Evolutionary conservation across 2,329 filamentous ascomycete genomes (phyloP).

Genomic region (Monosporascus sp.): DNA sequence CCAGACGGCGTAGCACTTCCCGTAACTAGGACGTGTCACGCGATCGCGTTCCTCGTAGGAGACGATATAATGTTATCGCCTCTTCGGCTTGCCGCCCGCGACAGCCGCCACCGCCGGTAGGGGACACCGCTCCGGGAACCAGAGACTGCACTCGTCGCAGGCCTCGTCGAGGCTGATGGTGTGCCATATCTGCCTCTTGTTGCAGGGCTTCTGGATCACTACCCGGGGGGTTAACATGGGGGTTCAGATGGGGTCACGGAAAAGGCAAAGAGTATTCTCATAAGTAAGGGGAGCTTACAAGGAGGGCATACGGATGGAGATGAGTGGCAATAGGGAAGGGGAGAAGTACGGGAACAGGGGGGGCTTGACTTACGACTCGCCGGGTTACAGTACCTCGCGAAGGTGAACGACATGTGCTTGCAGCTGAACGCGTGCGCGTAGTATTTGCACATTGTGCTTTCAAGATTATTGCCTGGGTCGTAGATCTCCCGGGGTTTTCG

Average conservation of each 20-base stretch:
- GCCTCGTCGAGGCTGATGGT: constrained; percentile 29
- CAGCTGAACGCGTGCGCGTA: constrained; percentile 32
- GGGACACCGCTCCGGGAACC: constrained; percentile 17
- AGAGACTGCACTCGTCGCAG: constrained; percentile 29
- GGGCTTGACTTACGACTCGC: constrained; percentile 13
- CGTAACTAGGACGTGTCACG: too few relatives aligned
- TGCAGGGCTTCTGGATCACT: constrained; percentile 31
- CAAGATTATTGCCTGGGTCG: neutral
- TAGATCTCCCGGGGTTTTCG: neutral
- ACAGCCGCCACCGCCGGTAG: neutral
- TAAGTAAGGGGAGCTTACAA: neutral
- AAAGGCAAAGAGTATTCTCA: neutral
- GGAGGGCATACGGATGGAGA: neutral
- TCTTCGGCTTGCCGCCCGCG: neutral
- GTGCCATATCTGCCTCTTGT: constrained; percentile 29
- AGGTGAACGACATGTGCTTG: constrained; percentile 28
- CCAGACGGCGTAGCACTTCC: too few relatives aligned
- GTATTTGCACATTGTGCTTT: constrained; percentile 29
- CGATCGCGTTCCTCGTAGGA: too few relatives aligned
- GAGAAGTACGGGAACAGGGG: neutral
- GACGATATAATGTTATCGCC: neutral
- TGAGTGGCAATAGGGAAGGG: neutral
- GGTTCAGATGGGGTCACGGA: too few relatives aligned
- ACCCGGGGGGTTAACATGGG: too few relatives aligned
- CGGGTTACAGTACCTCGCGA: constrained; percentile 30